Evolutionary conservation across 1,139 yeast genomes (phyloP).

Genomic region (Candida sp.): DNA sequence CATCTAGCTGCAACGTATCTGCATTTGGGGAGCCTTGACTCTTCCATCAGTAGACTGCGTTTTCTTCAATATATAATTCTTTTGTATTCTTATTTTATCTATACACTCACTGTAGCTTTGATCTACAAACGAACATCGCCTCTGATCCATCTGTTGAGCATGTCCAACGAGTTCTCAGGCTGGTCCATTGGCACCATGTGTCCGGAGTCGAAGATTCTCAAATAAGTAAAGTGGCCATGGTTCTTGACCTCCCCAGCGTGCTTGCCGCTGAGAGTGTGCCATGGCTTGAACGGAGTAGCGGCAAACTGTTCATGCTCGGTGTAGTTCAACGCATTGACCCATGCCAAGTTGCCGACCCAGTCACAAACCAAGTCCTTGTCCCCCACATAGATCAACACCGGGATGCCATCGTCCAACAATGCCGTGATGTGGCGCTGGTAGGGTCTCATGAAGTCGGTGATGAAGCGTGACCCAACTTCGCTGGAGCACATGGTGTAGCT

Average conservation of each 20-base stretch:
- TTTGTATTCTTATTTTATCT: too few species aligned
- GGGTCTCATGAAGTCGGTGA: conserved; percentile 83
- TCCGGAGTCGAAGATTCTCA: conserved; percentile 49
- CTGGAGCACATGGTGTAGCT: conserved; percentile 80
- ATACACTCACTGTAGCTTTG: too few species aligned
- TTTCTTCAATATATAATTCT: too few species aligned
- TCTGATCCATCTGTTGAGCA: conserved; percentile 47
- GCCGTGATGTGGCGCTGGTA: conserved; percentile 68
- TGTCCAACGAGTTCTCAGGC: conserved; percentile 45
- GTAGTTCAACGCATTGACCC: conserved; percentile 75
- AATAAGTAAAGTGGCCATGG: conserved; percentile 45
- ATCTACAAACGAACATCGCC: conserved; percentile 19
- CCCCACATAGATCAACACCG: conserved; percentile 80
- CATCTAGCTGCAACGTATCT: too few species aligned
- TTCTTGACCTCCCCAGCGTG: conserved; percentile 50
- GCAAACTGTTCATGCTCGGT: conserved; percentile 56
- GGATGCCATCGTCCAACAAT: conserved; percentile 58
- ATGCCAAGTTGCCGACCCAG: conserved; percentile 83
- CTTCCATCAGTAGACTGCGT: too few species aligned
- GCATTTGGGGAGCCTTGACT: too few species aligned
- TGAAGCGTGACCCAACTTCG: conserved; percentile 76
- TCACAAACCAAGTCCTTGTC: conserved; percentile 85
- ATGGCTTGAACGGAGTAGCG: conserved; percentile 35
- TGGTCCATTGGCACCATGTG: conserved; percentile 55
- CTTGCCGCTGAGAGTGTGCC: conserved; percentile 36